Conservation (phyloP, 495 filamentous ascomycete genomes). For the Jackrogersella minutella region DNA sequence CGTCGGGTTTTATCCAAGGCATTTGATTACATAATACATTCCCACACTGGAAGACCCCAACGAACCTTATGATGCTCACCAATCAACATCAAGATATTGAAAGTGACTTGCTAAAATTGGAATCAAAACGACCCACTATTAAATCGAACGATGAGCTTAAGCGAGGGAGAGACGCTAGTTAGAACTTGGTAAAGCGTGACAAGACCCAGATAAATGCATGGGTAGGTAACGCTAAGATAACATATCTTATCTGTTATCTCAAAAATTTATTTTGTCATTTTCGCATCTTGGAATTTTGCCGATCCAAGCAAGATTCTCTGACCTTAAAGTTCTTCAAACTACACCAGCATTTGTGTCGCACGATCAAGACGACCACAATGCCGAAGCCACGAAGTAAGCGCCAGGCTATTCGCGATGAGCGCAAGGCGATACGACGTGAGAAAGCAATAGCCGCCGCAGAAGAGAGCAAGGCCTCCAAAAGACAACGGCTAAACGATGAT, state of each 20-base stretch:
- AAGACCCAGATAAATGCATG: no score
- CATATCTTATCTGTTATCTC: conserved; percentile 16
- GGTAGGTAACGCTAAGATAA: conserved; percentile 34
- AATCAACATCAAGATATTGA: not conserved
- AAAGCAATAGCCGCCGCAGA: conserved; percentile 44
- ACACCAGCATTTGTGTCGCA: not conserved
- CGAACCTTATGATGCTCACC: no score
- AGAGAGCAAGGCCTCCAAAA: conserved; percentile 46
- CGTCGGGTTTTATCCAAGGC: no score
- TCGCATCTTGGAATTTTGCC: not conserved
- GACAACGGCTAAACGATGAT: conserved; percentile 46
- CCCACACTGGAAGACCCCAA: no score
- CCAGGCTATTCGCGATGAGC: conserved; percentile 57
- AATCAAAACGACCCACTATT: not conserved
- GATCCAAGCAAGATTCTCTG: not conserved
- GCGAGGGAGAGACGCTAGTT: not conserved
- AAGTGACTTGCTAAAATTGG: not conserved
- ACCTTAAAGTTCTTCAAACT: not conserved
- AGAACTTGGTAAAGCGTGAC: no score
- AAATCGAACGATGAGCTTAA: not conserved
- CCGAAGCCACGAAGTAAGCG: conserved; percentile 50
- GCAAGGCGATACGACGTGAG: conserved; percentile 52
- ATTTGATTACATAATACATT: no score
- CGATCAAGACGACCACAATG: conserved; percentile 22
- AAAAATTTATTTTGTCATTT: conserved; percentile 5